These are phyloP conservation scores for Scopulariopsis brevicaulis DNA, from an alignment of 2,329 filamentous ascomycete genomes.

Conservation along the genomic window DNA sequence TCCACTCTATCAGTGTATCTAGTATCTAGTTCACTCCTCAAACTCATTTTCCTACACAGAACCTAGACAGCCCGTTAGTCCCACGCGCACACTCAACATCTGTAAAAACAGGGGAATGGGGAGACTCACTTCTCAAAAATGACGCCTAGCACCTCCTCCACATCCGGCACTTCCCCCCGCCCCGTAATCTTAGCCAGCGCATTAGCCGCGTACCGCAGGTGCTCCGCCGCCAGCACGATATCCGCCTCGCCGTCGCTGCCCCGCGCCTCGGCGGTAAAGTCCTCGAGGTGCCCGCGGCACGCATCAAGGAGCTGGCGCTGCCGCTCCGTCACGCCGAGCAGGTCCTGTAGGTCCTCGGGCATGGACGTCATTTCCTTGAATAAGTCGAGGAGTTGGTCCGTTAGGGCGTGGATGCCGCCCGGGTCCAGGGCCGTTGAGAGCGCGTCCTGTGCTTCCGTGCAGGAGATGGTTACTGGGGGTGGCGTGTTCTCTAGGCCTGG, in stretches of 20 bases:
- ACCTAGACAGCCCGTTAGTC: constrained; percentile 20
- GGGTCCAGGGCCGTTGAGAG: constrained; percentile 27
- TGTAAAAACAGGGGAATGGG: neutral
- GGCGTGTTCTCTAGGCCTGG: neutral
- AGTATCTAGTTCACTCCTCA: neutral
- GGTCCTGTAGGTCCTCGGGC: constrained; percentile 63
- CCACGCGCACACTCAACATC: neutral
- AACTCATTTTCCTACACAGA: constrained; percentile 42
- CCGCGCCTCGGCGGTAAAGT: constrained; percentile 54
- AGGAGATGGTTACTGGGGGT: constrained; percentile 50
- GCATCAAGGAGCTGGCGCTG: constrained; percentile 71
- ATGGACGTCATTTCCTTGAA: constrained; percentile 65
- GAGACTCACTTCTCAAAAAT: constrained; percentile 86
- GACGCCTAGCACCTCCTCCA: constrained; percentile 90
- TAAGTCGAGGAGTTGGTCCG: constrained; percentile 50
- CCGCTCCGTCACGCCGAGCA: constrained; percentile 81
- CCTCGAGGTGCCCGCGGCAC: constrained; percentile 60
- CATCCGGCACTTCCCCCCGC: constrained; percentile 71
- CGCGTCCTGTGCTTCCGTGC: constrained; percentile 41
- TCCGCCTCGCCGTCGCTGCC: constrained; percentile 47
- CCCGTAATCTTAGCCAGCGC: constrained; percentile 83
- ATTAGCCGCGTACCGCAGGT: constrained; percentile 69
- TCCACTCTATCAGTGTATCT: constrained; percentile 3
- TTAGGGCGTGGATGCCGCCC: constrained; percentile 58
- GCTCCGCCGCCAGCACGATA: constrained; percentile 82